Base-by-base conservation (phyloP, 768 basidiomycete genomes). In the Tylopilus sp. region DNA sequence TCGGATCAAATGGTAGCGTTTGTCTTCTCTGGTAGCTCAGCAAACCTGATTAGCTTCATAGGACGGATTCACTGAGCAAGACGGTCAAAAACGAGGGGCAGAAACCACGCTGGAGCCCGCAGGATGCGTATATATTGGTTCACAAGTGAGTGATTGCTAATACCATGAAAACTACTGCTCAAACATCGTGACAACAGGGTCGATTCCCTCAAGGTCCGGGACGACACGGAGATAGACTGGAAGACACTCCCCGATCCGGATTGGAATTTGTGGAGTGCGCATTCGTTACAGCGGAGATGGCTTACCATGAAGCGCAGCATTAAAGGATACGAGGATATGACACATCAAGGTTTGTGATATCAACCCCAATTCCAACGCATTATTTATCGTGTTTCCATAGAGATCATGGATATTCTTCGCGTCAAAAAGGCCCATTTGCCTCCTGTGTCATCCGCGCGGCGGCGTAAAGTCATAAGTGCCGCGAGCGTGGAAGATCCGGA, bases 181-280 rank as follows among this genome's bases (percentile, higher is more conserved):
- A 33, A 48, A 22, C 36, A 14, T 10, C 22, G 54, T 38, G 50
- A 50, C 8, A 45, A 34, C 61, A 92, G 90, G 67, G 75, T 93
- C 45, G 86, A 86, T 62, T 83, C 87, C 0, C 67, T 92, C 43
- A 78, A 84, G 53, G 86, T 92, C 48, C 76, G 78, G 40, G 85
- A 92, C 61, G 90, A 93, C 60, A 86, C 82, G 26, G 91, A 92
- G 63, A 86, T 93, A 42, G 86, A 89, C 60, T 93, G 90, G 91
- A 89, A 89, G 63, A 77, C 78, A 17, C 73, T 92, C 12, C 73
- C 81, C 1, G 90, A 93, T 65, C 64, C 80, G 16, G 76, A 85
- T 53, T 92, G 89, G 89, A 89, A 92, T 60, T 64, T 89, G 10
- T 92, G 87, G 87, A 92, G 89, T 66, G 82, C 87, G 0, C 90